phyloP scores from a whole-genome alignment of 2,329 filamentous ascomycete genomes.

The Alternaria gansuensis region DNA sequence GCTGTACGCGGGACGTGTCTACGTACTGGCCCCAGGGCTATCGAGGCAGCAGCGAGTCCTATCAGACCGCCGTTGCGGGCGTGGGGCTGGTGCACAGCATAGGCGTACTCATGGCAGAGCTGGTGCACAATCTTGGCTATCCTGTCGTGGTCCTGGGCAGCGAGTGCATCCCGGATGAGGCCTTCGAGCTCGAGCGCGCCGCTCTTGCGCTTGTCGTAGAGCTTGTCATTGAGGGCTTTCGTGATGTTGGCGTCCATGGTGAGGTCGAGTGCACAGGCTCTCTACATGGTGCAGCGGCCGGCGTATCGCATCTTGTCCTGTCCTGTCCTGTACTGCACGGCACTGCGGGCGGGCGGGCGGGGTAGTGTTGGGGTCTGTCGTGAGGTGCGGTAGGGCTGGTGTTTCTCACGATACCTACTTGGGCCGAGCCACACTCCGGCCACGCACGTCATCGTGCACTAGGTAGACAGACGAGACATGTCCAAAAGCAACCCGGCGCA shows the following conservation, averaged over 20 bases:
- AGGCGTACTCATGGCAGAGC: slow-evolving; percentile 96
- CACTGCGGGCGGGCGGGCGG: background rate
- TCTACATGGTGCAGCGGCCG: slow-evolving; percentile 41
- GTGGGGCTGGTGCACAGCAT: slow-evolving; percentile 95
- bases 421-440: slow-evolving; percentile 16
- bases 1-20: background rate
- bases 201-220: slow-evolving; percentile 97
- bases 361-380: background rate
- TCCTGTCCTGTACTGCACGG: too few species aligned
- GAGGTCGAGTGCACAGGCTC: slow-evolving; percentile 22
- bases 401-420: slow-evolving; percentile 14
- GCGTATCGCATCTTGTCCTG: slow-evolving; percentile 16
- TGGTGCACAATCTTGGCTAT: slow-evolving; percentile 92
- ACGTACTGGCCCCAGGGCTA: slow-evolving; percentile 89
- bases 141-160: slow-evolving; percentile 76
- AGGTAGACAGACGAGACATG: slow-evolving; percentile 23
- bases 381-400: slow-evolving; percentile 10
- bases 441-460: slow-evolving; percentile 40
- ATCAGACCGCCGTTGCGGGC: slow-evolving; percentile 96
- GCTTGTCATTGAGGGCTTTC: slow-evolving; percentile 93
- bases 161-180: slow-evolving; percentile 84
- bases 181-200: slow-evolving; percentile 95
- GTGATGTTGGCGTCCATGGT: slow-evolving; percentile 88
- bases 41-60: slow-evolving; percentile 91
- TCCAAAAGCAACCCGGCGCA: slow-evolving; percentile 17